Percentiles rank a stretch among this genome's conserved stretches.
These are phyloP conservation scores for Cercospora canescens DNA, from an alignment of 2,329 filamentous ascomycete genomes.

Conservation along the genomic window DNA sequence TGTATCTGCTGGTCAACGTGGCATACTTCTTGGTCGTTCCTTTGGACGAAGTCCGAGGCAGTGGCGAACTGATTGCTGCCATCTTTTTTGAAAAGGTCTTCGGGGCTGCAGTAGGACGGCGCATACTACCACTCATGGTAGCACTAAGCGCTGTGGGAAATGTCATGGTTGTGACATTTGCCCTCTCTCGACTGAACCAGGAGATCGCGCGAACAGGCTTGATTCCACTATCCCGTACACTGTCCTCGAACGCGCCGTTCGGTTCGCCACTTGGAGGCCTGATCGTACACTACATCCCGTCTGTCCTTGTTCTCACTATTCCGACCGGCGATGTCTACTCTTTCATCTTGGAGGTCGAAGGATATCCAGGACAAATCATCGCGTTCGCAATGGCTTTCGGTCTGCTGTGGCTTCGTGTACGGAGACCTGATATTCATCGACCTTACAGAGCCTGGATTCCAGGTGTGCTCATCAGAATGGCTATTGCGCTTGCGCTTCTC, in stretches of 20 bases:
- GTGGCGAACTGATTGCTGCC: constrained; percentile 67
- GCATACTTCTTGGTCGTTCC: constrained; percentile 66
- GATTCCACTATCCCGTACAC: constrained; percentile 60
- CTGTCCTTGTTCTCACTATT: constrained; percentile 64
- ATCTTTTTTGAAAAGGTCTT: constrained; percentile 67
- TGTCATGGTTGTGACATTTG: constrained; percentile 71
- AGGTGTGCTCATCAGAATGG: constrained; percentile 58
- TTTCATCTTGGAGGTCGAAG: constrained; percentile 72
- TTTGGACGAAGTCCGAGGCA: constrained; percentile 64
- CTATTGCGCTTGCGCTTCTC: constrained; percentile 56
- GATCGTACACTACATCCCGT: constrained; percentile 68
- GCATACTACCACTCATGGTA: constrained; percentile 62
- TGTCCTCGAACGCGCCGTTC: constrained; percentile 68
- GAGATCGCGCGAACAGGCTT: constrained; percentile 72
- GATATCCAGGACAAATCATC: constrained; percentile 65
- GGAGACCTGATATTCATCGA: constrained; percentile 59
- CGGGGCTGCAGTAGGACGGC: constrained; percentile 57
- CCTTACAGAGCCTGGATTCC: constrained; percentile 67
- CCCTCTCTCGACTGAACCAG: constrained; percentile 67
- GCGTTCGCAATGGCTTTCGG: constrained; percentile 59
- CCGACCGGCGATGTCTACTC: constrained; percentile 68
- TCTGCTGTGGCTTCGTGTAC: constrained; percentile 60
- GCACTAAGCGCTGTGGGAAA: constrained; percentile 69
- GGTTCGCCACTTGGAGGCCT: constrained; percentile 67
- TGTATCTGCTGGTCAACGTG: constrained; percentile 69